Evolutionary conservation across 306 rosid species (phyloP).

Genomic region (Vicia villosa): DNA sequence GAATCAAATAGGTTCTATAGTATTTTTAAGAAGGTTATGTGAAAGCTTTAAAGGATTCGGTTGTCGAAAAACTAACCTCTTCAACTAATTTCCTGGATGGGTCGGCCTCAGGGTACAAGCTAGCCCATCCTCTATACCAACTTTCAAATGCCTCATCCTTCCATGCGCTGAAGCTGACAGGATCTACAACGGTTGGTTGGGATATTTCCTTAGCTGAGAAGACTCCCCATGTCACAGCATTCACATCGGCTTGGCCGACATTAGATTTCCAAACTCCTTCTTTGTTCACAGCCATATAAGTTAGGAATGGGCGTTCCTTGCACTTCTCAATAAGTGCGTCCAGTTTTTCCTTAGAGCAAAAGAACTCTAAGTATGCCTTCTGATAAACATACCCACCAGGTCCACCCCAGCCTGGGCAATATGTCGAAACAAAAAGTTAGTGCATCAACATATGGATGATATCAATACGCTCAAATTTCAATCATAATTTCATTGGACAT

Average conservation of each 20-base stretch:
- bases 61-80: conserved; percentile 59
- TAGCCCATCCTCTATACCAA: conserved; percentile 92
- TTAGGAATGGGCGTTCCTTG: conserved; percentile 65
- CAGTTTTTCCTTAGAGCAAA: conserved; percentile 84
- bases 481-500: conserved; percentile 30
- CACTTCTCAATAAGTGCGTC: conserved; percentile 64
- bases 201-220: conserved; percentile 92
- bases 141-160: conserved; percentile 96
- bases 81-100: conserved; percentile 78
- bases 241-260: conserved; percentile 65
- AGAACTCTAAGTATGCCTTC: conserved; percentile 94
- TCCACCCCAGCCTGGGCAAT: conserved; percentile 89
- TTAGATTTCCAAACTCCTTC: conserved; percentile 76
- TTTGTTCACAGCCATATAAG: conserved; percentile 88
- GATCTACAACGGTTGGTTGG: conserved; percentile 96
- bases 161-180: conserved; percentile 83
- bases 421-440: conserved; percentile 33
- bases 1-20: neutral
- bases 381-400: conserved; percentile 92
- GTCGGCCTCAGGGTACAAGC: conserved; percentile 74
- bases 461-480: neutral
- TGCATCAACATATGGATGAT: conserved; percentile 10
- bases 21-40: neutral
- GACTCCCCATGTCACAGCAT: conserved; percentile 99
- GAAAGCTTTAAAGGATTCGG: neutral